Conservation (phyloP, 2,329 filamentous ascomycete species). For the Colletotrichum navitas region DNA sequence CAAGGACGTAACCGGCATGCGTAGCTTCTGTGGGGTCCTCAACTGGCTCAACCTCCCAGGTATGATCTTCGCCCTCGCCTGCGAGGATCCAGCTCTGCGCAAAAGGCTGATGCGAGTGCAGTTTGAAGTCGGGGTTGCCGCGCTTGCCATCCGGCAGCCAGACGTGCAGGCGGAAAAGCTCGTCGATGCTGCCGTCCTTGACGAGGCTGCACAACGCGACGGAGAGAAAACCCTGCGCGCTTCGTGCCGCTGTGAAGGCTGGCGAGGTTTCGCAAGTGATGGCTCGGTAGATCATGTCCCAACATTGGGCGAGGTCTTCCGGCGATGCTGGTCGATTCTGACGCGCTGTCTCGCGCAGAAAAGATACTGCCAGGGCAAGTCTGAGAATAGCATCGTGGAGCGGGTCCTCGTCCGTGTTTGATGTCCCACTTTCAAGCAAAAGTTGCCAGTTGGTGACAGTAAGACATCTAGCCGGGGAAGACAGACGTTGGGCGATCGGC, state of each 20-base stretch:
- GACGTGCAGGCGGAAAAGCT: slow-evolving; percentile 53
- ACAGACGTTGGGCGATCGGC: background rate
- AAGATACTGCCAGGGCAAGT: slow-evolving; percentile 14
- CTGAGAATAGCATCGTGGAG: background rate
- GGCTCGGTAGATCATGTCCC: slow-evolving; percentile 13
- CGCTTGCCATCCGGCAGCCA: slow-evolving; percentile 51
- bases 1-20: slow-evolving; percentile 48
- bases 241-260: slow-evolving; percentile 43
- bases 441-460: background rate
- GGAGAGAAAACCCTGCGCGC: slow-evolving; percentile 52
- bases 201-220: slow-evolving; percentile 52
- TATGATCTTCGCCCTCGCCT: slow-evolving; percentile 50
- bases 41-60: slow-evolving; percentile 46
- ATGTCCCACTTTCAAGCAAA: background rate
- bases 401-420: background rate
- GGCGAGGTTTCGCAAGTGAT: background rate
- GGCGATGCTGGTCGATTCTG: background rate
- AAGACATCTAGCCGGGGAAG: too few species aligned
- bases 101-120: slow-evolving; percentile 53
- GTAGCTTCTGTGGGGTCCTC: slow-evolving; percentile 44
- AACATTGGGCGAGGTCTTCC: background rate
- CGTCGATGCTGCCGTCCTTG: slow-evolving; percentile 50
- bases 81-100: slow-evolving; percentile 54
- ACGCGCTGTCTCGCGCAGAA: slow-evolving; percentile 14
- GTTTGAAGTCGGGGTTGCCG: slow-evolving; percentile 44